Conservation (phyloP, 2,329 filamentous ascomycete species). For the Zelopaecilomyces penicillatus region DNA sequence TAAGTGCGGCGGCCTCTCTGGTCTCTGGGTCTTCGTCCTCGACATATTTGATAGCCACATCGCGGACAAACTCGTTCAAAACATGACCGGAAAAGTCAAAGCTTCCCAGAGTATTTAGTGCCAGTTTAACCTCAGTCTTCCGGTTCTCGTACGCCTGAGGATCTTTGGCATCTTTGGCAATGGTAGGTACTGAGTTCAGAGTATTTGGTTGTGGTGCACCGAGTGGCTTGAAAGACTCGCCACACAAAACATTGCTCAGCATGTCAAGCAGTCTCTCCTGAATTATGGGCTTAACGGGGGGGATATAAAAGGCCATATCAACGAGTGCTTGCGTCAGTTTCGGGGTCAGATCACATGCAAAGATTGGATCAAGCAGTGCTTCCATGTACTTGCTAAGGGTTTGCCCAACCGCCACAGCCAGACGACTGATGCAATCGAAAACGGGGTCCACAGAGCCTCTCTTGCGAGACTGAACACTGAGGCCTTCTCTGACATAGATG, state of each 20-base stretch:
- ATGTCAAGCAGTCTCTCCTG: conserved; percentile 92
- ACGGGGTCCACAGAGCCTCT: conserved; percentile 65
- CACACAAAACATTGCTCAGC: conserved; percentile 86
- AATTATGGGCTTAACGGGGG: conserved; percentile 83
- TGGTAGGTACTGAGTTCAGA: conserved; percentile 71
- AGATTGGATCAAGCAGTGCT: conserved; percentile 87
- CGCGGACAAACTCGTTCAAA: conserved; percentile 95
- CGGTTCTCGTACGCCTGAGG: conserved; percentile 70
- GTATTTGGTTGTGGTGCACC: conserved; percentile 80
- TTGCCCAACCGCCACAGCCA: conserved; percentile 91
- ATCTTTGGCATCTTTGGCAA: conserved; percentile 80
- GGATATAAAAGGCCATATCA: conserved; percentile 98
- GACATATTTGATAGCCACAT: conserved; percentile 96
- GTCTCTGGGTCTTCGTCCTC: conserved; percentile 93
- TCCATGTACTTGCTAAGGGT: conserved; percentile 98
- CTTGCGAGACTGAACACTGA: conserved; percentile 68
- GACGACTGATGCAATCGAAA: conserved; percentile 95
- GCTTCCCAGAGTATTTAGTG: conserved; percentile 90
- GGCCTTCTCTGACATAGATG: conserved; percentile 84
- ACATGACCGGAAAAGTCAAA: conserved; percentile 93
- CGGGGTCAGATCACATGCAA: conserved; percentile 88
- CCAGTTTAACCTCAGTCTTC: conserved; percentile 83
- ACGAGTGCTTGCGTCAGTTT: conserved; percentile 92
- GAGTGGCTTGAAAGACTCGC: conserved; percentile 83
- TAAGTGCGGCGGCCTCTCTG: conserved; percentile 86